Evolutionary conservation across 148 eudicot genomes (phyloP), one percentile per base, ranked within the genome.

Genomic region (Diospyros lotus): DNA sequence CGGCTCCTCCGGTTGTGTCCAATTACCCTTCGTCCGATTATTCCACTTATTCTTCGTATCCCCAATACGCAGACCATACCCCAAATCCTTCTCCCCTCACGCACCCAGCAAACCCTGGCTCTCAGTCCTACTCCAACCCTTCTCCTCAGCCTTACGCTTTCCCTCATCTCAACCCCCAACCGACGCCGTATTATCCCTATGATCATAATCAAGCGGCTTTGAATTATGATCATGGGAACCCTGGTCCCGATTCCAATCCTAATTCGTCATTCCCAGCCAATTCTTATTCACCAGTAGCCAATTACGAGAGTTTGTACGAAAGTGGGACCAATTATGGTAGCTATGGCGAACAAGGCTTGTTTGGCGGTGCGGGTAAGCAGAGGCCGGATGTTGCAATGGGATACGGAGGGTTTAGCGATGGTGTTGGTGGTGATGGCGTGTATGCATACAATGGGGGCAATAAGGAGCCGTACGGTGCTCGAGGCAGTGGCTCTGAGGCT

Each of bases 1-100:
- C 97, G 53, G 93, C 96, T 63, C 96, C 93, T 6, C 94, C 91
- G 17, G 82, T 79, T 58, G 75, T 85, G 3, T 56, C 87, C 68
- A 40, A 71, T 1, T 84, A 83, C 76, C 48, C 83, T 67, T 58
- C 68, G 40, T 60, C 73, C 14, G 39, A 51, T 53, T 43, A 62
- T 42, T 62, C 83, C 3, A 11, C 69, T 0, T 83, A 78, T 76
- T 80, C 87, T 53, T 78, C 82, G 1, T 80, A 74, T 61, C 68
- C 88, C 11, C 86, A 79, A 0, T 79, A 55, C 77, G 54, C 86
- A 61, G 88, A 87, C 84, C 85, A 80, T 14, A 59, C 52, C 69
- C 75, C 71, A 3, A 73, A 67, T 74, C 66, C 79, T 5, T 46
- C 79, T 10, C 85, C 79, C 28, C 28, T 28, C 14, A 73, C 77